Evolutionary conservation across 306 rosid species (phyloP).

Genomic region (Myrica gale): DNA sequence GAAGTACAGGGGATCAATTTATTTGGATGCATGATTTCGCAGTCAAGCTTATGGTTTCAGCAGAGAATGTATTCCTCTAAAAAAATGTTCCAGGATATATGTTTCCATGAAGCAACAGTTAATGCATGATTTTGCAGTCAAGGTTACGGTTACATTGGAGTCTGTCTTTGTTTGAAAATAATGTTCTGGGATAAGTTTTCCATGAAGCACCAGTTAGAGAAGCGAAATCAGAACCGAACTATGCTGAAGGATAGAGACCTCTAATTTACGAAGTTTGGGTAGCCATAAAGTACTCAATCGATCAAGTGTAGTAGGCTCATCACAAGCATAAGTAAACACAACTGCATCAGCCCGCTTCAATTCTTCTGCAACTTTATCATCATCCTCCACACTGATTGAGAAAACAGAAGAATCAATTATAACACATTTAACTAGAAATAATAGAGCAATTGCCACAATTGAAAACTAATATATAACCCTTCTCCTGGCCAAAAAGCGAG

Average conservation of each 20-base stretch:
- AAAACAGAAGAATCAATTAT: conserved; percentile 12
- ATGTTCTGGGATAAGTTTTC: background rate
- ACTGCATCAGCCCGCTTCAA: conserved; percentile 89
- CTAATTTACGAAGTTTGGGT: conserved; percentile 87
- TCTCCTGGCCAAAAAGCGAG: background rate
- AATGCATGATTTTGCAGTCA: too few species aligned
- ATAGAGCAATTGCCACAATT: background rate
- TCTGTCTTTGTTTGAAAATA: background rate
- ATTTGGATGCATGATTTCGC: background rate
- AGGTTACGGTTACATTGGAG: background rate
- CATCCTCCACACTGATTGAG: conserved; percentile 61
- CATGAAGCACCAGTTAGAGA: background rate
- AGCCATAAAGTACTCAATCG: conserved; percentile 85
- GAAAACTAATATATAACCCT: background rate
- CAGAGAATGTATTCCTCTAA: too few species aligned
- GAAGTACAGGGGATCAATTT: background rate
- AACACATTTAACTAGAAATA: conserved; percentile 1
- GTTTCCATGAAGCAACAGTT: too few species aligned
- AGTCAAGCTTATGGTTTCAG: background rate
- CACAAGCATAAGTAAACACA: conserved; percentile 94
- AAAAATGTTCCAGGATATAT: too few species aligned
- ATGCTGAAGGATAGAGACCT: conserved; percentile 45
- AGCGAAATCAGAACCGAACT: background rate
- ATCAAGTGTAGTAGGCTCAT: conserved; percentile 79
- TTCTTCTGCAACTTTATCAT: conserved; percentile 83